A percentile compares a stretch with the other conserved stretches of the same genome.
These are phyloP conservation scores for Tirmania nivea DNA, from an alignment of 495 filamentous ascomycete species.

Conservation along the genomic window DNA sequence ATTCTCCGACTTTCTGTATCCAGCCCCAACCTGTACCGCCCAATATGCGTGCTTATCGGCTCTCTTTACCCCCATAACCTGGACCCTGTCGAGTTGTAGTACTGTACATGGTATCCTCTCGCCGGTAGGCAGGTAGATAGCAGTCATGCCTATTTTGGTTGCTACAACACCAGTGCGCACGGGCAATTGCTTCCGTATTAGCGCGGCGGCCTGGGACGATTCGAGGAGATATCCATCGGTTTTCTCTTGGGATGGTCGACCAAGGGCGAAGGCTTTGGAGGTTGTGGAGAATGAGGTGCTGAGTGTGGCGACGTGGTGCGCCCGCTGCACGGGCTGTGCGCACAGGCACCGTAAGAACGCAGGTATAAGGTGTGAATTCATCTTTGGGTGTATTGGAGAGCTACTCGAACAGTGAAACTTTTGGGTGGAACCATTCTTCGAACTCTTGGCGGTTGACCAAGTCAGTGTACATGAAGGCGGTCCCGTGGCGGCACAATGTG, in stretches of 20 bases:
- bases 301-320: too few relatives aligned
- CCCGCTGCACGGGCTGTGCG: too few relatives aligned
- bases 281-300: background rate
- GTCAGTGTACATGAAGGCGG: too few relatives aligned
- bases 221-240: conserved; percentile 26
- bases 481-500: too few relatives aligned
- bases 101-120: conserved; percentile 70
- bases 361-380: too few relatives aligned
- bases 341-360: too few relatives aligned
- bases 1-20: conserved; percentile 53
- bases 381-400: too few relatives aligned
- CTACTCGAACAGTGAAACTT: too few relatives aligned
- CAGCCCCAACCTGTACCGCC: conserved; percentile 72
- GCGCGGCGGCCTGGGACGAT: conserved; percentile 54
- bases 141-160: conserved; percentile 88
- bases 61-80: conserved; percentile 72
- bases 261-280: background rate
- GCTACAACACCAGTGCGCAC: conserved; percentile 62
- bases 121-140: conserved; percentile 59
- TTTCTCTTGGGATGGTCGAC: background rate
- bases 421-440: too few relatives aligned
- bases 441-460: too few relatives aligned
- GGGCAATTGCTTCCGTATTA: conserved; percentile 60
- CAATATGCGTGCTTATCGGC: conserved; percentile 63
- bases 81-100: conserved; percentile 77